Evolutionary conservation across 495 filamentous ascomycete species (phyloP), one percentile per base, ranked within the genome.

Genomic region (Immersiella caudata): DNA sequence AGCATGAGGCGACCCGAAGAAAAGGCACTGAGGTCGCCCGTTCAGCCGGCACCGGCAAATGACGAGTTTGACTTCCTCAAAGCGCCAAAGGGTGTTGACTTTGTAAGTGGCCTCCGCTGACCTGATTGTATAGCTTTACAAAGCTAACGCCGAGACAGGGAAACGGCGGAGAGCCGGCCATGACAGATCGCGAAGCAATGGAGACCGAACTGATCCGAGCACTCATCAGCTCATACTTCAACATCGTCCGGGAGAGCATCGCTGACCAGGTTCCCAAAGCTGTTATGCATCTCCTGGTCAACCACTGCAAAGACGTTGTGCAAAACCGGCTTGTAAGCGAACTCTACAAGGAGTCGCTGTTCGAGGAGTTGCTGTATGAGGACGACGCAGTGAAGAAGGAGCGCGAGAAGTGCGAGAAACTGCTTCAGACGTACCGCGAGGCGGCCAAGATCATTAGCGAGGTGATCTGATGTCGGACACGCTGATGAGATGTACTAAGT

Each of bases 231-330:
- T 97, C 93, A 0, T 99, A 99, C 78, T 99, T 99, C 84, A 94
- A 96, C 73, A 99, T 99, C 70, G 95, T 99, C 12, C 91, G 95
- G 62, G 95, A 99, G 75, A 93, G 91, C 46, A 97, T 97, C 71
- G 94, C 94, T 25, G 95, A 99, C 74, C 94, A 98, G 78, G 96
- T 99, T 21, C 95, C 95, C 57, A 99, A 99, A 81, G 95, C 95
- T 1, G 90, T 99, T 71, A 99, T 99, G 95, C 95, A 99, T 74
- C 89, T 99, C 12, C 88, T 99, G 55, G 95, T 99, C 71, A 98
- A 99, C 79, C 91, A 96, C 80, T 95, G 91, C 78, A 99, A 97
- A 76, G 95, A 99, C 68, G 94, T 92, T 5, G 93, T 99, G 33
- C 95, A 99, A 78, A 99, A 99, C 76, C 86, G 95, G 46, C 87